These are phyloP conservation scores for Alternaria gansuensis DNA, from an alignment of 2,329 filamentous ascomycete genomes.

Conservation along the genomic window DNA sequence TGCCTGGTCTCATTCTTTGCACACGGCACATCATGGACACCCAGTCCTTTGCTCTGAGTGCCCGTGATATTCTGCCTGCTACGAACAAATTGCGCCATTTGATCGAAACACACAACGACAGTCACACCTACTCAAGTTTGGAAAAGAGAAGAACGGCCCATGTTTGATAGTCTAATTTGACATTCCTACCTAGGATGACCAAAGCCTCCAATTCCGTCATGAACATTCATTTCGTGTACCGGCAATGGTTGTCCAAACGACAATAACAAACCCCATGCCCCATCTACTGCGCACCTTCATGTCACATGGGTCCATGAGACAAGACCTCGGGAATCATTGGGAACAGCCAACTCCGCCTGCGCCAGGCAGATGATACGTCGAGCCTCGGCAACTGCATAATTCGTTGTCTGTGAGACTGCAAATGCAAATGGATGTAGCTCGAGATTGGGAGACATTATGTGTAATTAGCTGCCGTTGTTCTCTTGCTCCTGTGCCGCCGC, in stretches of 20 bases:
- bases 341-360: slow-evolving; percentile 26
- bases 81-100: neutral
- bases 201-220: slow-evolving; percentile 15
- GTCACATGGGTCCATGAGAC: slow-evolving; percentile 23
- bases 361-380: slow-evolving; percentile 27
- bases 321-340: slow-evolving; percentile 31
- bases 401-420: slow-evolving; percentile 24
- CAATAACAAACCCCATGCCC: slow-evolving; percentile 23
- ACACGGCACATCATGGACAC: neutral
- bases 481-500: slow-evolving; percentile 59
- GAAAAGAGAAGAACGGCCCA: slow-evolving; percentile 16
- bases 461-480: slow-evolving; percentile 47
- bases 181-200: slow-evolving; percentile 26
- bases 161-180: slow-evolving; percentile 23
- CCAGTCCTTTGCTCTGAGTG: neutral
- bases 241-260: slow-evolving; percentile 26
- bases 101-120: neutral
- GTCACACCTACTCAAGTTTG: neutral
- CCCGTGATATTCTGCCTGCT: neutral
- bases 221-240: slow-evolving; percentile 22
- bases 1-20: neutral
- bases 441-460: slow-evolving; percentile 8
- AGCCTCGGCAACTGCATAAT: slow-evolving; percentile 21
- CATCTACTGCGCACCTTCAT: slow-evolving; percentile 29
- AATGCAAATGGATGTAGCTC: slow-evolving; percentile 24